These are phyloP conservation scores for Lactifluus hygrophoroides DNA, from an alignment of 768 basidiomycete species.

Conservation along the genomic window DNA sequence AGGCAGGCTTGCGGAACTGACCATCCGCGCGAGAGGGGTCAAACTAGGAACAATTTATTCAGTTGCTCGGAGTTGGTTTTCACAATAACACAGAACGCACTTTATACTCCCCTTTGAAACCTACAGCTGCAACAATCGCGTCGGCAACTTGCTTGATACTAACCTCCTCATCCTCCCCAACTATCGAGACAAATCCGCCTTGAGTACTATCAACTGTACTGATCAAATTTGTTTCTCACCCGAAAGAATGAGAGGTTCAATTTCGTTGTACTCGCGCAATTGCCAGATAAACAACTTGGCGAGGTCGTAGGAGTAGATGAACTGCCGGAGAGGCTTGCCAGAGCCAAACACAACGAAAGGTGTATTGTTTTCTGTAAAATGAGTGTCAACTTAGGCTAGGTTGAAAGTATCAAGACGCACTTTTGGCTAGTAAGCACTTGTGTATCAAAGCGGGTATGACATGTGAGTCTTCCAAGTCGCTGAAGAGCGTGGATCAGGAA, in stretches of 20 bases:
- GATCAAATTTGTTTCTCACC: slow-evolving; percentile 35
- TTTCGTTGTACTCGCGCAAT: slow-evolving; percentile 82
- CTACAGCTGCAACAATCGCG: slow-evolving; percentile 79
- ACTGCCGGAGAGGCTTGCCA: slow-evolving; percentile 91
- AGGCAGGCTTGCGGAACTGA: slow-evolving; percentile 93
- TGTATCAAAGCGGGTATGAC: slow-evolving; percentile 94
- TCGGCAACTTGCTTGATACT: slow-evolving; percentile 87
- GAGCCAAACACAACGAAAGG: slow-evolving; percentile 85
- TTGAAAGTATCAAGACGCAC: slow-evolving; percentile 34
- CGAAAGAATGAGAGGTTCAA: slow-evolving; percentile 89
- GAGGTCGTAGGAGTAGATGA: slow-evolving; percentile 94
- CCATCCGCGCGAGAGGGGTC: slow-evolving; percentile 82
- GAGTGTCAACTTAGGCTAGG: slow-evolving; percentile 1
- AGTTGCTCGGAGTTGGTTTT: neutral
- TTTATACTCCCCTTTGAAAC: slow-evolving; percentile 67
- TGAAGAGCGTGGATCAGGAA: slow-evolving; percentile 24
- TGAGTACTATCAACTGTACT: neutral
- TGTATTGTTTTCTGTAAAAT: slow-evolving; percentile 57
- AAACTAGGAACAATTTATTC: slow-evolving; percentile 42
- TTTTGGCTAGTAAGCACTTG: slow-evolving; percentile 86
- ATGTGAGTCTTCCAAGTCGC: slow-evolving; percentile 84
- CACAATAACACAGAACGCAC: slow-evolving; percentile 33
- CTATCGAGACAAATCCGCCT: slow-evolving; percentile 32
- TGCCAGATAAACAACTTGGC: slow-evolving; percentile 94
- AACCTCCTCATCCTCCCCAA: slow-evolving; percentile 90